phyloP scores from a whole-genome alignment of 805 yeast genomes.

The Candida nanaspora region DNA sequence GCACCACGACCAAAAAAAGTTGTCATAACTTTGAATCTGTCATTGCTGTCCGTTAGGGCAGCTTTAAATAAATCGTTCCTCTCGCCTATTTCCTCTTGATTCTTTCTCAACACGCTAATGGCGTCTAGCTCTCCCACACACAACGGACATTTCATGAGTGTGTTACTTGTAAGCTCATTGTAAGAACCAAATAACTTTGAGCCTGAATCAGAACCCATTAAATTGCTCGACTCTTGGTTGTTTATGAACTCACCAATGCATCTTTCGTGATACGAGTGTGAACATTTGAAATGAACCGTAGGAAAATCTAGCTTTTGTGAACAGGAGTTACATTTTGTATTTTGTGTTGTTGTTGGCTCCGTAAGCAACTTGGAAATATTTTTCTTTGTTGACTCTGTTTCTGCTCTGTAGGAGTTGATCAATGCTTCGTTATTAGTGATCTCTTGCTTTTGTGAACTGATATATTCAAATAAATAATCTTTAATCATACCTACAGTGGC shows the following conservation, averaged over 20 bases:
- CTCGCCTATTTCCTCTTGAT: conserved; percentile 56
- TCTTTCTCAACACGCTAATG: conserved; percentile 46
- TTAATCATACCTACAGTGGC: conserved; percentile 69
- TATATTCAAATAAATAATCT: conserved; percentile 55
- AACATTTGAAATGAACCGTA: conserved; percentile 75
- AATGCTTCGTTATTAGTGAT: conserved; percentile 63
- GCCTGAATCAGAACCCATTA: conserved; percentile 11
- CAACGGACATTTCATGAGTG: conserved; percentile 53
- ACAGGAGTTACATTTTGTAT: conserved; percentile 61
- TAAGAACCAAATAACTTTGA: conserved; percentile 1
- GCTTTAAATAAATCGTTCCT: conserved; percentile 56
- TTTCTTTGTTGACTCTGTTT: conserved; percentile 47
- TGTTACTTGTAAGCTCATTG: conserved; percentile 10
- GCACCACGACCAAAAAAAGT: conserved; percentile 89
- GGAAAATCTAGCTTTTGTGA: conserved; percentile 65
- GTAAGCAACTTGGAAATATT: conserved; percentile 44
- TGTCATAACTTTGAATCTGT: conserved; percentile 66
- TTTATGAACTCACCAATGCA: conserved; percentile 52
- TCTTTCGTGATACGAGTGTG: conserved; percentile 78
- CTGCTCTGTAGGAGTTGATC: conserved; percentile 58
- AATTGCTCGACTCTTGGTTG: conserved; percentile 2
- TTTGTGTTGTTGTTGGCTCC: conserved; percentile 48
- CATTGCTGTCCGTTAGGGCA: conserved; percentile 45
- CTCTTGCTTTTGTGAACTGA: conserved; percentile 54
- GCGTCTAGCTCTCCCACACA: conserved; percentile 71